These are phyloP conservation scores for Notholithocarpus densiflorus DNA, from an alignment of 306 rosid genomes.

Conservation along the genomic window DNA sequence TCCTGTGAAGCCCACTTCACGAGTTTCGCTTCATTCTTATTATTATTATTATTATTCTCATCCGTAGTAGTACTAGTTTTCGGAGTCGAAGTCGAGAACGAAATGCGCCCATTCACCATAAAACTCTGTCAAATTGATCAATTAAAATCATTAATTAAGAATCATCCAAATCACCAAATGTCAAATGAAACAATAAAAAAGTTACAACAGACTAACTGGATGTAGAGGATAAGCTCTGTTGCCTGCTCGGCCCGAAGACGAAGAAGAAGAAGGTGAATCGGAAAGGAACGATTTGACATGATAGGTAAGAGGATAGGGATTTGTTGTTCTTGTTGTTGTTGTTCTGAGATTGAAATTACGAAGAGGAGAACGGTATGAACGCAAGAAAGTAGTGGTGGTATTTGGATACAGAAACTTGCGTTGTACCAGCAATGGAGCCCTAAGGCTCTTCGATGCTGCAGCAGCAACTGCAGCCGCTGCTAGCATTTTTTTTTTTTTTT, in stretches of 20 bases:
- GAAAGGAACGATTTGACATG: constrained; percentile 33
- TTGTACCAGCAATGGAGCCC: too few species aligned
- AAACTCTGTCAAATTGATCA: constrained; percentile 16
- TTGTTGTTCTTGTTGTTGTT: not conserved
- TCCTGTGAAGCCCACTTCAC: constrained; percentile 13
- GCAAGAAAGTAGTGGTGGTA: too few species aligned
- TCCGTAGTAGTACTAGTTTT: not conserved
- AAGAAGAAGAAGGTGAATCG: constrained; percentile 16
- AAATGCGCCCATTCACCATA: constrained; percentile 22
- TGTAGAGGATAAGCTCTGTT: constrained; percentile 7
- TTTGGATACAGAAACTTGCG: too few species aligned
- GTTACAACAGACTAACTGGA: constrained; percentile 21
- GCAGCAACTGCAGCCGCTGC: too few species aligned
- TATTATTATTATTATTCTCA: not conserved
- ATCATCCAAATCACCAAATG: not conserved
- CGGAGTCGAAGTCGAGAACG: constrained; percentile 30
- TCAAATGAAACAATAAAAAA: not conserved
- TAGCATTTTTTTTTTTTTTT: too few species aligned
- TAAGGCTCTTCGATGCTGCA: too few species aligned
- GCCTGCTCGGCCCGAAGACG: not conserved
- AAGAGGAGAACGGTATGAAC: too few species aligned
- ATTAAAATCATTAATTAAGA: not conserved
- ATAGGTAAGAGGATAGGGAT: constrained; percentile 16
- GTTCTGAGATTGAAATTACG: not conserved
- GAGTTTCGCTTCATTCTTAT: constrained; percentile 13